These are phyloP conservation scores for Rubia balearica DNA, from an alignment of 305 asterid genomes.

Conservation along the genomic window DNA sequence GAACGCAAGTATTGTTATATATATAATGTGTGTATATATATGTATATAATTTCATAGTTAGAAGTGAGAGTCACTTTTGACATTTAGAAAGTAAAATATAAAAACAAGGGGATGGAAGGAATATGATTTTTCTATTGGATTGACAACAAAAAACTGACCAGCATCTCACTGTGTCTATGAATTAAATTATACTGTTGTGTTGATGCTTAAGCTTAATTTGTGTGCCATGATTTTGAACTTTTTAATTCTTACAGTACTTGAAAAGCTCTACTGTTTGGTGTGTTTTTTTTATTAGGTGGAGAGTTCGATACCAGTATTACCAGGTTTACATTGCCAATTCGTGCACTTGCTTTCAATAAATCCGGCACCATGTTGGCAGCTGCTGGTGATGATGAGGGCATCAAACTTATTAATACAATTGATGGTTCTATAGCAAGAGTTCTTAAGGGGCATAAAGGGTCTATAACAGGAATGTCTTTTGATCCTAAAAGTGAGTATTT, in stretches of 20 bases:
- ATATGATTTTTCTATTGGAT: neutral
- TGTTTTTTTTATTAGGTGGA: constrained; percentile 51
- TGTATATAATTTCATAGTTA: neutral
- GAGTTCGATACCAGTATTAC: constrained; percentile 87
- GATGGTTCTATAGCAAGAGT: constrained; percentile 93
- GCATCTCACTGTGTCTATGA: neutral
- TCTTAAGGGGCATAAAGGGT: constrained; percentile 88
- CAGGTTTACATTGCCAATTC: constrained; percentile 89
- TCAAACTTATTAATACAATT: constrained; percentile 82
- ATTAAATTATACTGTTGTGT: neutral
- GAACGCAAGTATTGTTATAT: no score
- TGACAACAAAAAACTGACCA: neutral
- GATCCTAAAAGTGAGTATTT: constrained; percentile 90
- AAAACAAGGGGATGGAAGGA: neutral
- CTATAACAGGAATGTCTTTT: constrained; percentile 82
- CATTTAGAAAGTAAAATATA: neutral
- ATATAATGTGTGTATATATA: no score
- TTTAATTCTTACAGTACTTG: neutral
- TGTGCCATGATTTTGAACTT: neutral
- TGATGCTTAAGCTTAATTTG: neutral
- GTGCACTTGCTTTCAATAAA: constrained; percentile 77
- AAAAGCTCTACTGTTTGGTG: neutral
- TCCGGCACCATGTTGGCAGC: constrained; percentile 93
- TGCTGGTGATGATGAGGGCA: constrained; percentile 95
- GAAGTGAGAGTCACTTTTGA: neutral